Evolutionary conservation across 1,284 basidiomycete genomes (phyloP), one percentile per base, ranked within the genome.

Genomic region (Cutaneotrichosporon sp.): DNA sequence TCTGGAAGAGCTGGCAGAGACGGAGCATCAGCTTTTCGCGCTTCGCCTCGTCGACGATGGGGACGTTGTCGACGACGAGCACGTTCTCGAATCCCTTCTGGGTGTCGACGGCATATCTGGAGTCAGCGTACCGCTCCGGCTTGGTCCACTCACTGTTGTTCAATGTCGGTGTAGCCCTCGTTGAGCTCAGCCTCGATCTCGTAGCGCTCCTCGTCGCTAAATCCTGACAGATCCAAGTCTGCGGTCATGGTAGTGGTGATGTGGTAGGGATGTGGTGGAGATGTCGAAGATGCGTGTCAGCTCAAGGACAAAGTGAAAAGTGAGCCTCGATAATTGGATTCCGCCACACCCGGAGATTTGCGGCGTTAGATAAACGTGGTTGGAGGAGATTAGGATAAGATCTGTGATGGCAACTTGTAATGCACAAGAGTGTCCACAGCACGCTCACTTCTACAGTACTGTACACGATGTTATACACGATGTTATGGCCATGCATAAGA

Each of bases 21-120:
- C 87, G 88, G 33, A 83, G 75, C 12, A 92, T 66, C 10, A 96
- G 81, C 72, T 80, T 86, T 38, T 87, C 86, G 35, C 84, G 79
- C 74, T 90, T 91, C 35, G 80, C 79, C 64, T 82, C 84, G 75
- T 94, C 90, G 68, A 96, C 87, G 59, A 90, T 72, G 9, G 90
- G 45, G 33, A 51, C 33, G n/a, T 32, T 27, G 39, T 55, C 53
- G 38, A 55, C 33, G n/a, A 55, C 31, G 27, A 55, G 31, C 10
- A 35, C 53, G 22, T 55, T 55, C 38, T 55, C 53, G 16, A 83
- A 52, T 44, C 86, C 82, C 61, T 89, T 65, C 87, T 87, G 64
- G 81, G 83, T 55, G 84, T 80, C 67, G 87, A 86, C 62, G 81
- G 80, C 61, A 75, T 89, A 90, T 79, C 88, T 92, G 66, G 24